Percentiles rank a stretch among this genome's conserved stretches.
Conservation (phyloP, 2,329 filamentous ascomycete species). For the Pyrenophora seminiperda region DNA sequence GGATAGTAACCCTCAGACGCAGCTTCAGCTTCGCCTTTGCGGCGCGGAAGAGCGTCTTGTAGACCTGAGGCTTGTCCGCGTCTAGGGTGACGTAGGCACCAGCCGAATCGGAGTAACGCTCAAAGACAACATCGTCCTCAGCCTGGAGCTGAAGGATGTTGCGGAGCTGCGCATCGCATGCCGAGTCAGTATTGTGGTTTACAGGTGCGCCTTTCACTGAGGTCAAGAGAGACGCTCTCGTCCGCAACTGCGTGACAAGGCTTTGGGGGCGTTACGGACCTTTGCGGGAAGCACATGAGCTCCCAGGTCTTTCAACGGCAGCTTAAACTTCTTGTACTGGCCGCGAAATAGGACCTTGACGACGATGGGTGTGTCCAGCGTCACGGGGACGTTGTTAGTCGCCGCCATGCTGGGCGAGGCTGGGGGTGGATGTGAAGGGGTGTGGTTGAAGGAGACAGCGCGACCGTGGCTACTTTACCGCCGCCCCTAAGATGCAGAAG, state of each 20-base stretch:
- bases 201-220: neutral
- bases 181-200: constrained; percentile 23
- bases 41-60: constrained; percentile 95
- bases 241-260: neutral
- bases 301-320: constrained; percentile 83
- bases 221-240: neutral
- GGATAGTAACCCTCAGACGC: constrained; percentile 74
- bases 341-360: constrained; percentile 84
- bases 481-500: constrained; percentile 5
- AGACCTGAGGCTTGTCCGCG: constrained; percentile 76
- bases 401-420: constrained; percentile 46
- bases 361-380: constrained; percentile 75
- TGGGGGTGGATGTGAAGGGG: constrained; percentile 36
- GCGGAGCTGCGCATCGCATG: constrained; percentile 56
- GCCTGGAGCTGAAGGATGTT: constrained; percentile 67
- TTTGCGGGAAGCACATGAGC: constrained; percentile 76
- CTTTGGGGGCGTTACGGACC: constrained; percentile 62
- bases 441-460: constrained; percentile 14
- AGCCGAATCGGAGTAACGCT: constrained; percentile 95
- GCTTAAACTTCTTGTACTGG: constrained; percentile 80
- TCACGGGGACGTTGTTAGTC: constrained; percentile 53
- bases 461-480: constrained; percentile 10
- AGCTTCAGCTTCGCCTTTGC: constrained; percentile 99
- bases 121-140: constrained; percentile 70
- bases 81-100: constrained; percentile 80